Percentiles rank a stretch among this genome's conserved stretches.
Evolutionary conservation across 495 filamentous ascomycete genomes (phyloP).

Genomic region (Xylaria telfairii): DNA sequence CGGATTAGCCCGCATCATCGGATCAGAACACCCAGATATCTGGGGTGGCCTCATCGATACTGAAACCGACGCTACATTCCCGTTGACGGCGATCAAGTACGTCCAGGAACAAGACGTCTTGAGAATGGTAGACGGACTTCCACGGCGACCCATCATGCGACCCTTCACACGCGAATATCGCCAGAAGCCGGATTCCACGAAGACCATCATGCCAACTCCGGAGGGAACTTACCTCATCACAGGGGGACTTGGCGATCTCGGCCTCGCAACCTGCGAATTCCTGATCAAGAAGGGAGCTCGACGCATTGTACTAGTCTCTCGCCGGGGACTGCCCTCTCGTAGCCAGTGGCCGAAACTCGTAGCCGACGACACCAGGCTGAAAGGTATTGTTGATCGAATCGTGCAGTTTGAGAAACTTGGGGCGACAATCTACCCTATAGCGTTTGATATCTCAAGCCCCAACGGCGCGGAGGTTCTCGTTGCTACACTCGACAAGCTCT

Average conservation of each 20-base stretch:
- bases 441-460: constrained; percentile 35
- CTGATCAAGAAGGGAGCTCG: constrained; percentile 48
- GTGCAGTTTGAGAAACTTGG: constrained; percentile 37
- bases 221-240: constrained; percentile 54
- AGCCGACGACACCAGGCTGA: background rate
- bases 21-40: constrained; percentile 44
- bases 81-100: constrained; percentile 43
- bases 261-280: constrained; percentile 44
- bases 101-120: constrained; percentile 44
- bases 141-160: constrained; percentile 40
- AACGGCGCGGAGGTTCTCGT: constrained; percentile 25
- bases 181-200: constrained; percentile 29
- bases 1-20: constrained; percentile 46
- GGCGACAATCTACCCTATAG: constrained; percentile 30
- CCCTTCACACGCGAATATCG: constrained; percentile 32
- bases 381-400: constrained; percentile 30
- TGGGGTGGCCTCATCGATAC: constrained; percentile 46
- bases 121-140: constrained; percentile 42
- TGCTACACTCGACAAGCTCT: constrained; percentile 28
- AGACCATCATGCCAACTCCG: constrained; percentile 30
- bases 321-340: constrained; percentile 27
- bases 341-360: constrained; percentile 29
- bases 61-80: constrained; percentile 34
- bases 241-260: constrained; percentile 54
- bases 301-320: constrained; percentile 47